phyloP scores from a whole-genome alignment of 1,284 basidiomycete species.

The Cutaneotrichosporon sp. region DNA sequence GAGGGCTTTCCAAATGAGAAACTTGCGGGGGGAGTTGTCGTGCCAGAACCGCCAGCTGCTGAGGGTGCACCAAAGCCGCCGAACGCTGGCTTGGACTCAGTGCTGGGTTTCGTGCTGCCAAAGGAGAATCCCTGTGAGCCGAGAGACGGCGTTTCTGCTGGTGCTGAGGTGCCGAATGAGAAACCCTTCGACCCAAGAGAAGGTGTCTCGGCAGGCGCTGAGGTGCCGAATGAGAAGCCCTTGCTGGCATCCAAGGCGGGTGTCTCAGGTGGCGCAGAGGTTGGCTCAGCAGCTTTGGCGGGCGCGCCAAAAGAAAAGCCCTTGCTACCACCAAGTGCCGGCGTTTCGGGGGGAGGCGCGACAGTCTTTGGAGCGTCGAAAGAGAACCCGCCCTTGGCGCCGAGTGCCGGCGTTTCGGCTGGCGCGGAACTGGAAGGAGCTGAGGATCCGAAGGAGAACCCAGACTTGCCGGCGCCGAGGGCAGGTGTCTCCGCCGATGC shows the following conservation, averaged over 20 bases:
- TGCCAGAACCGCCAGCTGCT: neutral
- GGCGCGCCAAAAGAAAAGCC: conserved; percentile 8
- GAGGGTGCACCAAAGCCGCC: neutral
- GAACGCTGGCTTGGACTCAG: neutral
- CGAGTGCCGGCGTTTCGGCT: neutral
- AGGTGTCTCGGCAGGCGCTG: too few species aligned
- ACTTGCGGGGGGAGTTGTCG: neutral
- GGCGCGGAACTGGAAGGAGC: neutral
- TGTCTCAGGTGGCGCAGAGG: neutral
- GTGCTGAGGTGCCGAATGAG: neutral
- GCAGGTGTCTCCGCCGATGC: neutral
- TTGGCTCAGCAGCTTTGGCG: neutral
- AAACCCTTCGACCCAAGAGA: too few species aligned
- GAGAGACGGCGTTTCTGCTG: neutral
- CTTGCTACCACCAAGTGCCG: neutral
- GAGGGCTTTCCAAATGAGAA: conserved; percentile 2
- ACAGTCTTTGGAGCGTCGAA: neutral
- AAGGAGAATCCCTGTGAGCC: conserved; percentile 4
- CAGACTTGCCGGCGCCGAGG: neutral
- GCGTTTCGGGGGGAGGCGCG: neutral
- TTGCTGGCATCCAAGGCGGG: neutral
- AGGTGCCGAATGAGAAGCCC: neutral
- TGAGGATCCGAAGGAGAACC: neutral
- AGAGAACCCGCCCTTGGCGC: conserved; percentile 3
- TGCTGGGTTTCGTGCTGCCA: neutral